Evolutionary conservation across 768 basidiomycete species (phyloP).

Genomic region (Termitomyces sp.): DNA sequence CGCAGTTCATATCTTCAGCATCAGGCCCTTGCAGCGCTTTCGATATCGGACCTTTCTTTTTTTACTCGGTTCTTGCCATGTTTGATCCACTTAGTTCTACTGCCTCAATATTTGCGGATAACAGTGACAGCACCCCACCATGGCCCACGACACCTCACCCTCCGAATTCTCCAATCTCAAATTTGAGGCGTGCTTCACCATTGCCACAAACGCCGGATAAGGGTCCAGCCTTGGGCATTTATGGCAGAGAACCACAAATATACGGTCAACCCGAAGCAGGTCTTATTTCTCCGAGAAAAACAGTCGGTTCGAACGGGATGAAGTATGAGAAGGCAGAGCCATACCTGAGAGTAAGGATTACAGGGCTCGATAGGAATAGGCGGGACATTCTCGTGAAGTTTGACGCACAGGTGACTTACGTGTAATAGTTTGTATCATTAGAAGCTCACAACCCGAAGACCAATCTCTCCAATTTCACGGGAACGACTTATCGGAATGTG

Average conservation of each 20-base stretch:
- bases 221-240: constrained; percentile 50
- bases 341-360: constrained; percentile 86
- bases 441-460: constrained; percentile 48
- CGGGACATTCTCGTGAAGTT: constrained; percentile 91
- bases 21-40: background rate
- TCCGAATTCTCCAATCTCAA: constrained; percentile 66
- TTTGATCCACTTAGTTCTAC: constrained; percentile 70
- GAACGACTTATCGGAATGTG: constrained; percentile 86
- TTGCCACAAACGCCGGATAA: constrained; percentile 45
- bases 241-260: constrained; percentile 79
- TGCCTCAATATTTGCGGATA: constrained; percentile 49
- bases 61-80: constrained; percentile 30
- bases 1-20: background rate
- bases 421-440: constrained; percentile 3
- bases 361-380: constrained; percentile 89
- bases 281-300: constrained; percentile 69
- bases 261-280: constrained; percentile 85
- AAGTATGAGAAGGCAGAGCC: constrained; percentile 75
- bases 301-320: constrained; percentile 60
- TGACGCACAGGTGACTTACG: constrained; percentile 78
- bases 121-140: constrained; percentile 44
- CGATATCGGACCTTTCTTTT: background rate
- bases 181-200: constrained; percentile 58
- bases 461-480: constrained; percentile 88
- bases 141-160: constrained; percentile 82